These are phyloP conservation scores for Cyberlindnera sargentensis DNA, from an alignment of 805 yeast species.

Conservation along the genomic window DNA sequence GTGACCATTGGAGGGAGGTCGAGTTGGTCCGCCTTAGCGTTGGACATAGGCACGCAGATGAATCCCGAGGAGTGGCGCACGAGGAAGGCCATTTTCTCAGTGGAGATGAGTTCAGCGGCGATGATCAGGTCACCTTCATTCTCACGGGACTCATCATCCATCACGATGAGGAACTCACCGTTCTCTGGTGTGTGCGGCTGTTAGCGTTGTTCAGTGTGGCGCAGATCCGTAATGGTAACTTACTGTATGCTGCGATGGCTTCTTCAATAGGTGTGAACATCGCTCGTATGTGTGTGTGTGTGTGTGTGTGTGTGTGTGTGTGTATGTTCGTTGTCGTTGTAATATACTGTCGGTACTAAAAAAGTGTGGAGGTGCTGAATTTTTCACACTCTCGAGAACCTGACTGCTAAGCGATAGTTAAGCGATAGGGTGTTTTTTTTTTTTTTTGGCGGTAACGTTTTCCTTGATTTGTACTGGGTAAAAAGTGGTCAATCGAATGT, in stretches of 20 bases:
- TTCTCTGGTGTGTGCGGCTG: slow-evolving; percentile 11
- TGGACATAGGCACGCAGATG: slow-evolving; percentile 84
- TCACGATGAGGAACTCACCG: slow-evolving; percentile 73
- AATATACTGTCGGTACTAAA: no score
- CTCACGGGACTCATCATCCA: slow-evolving; percentile 95
- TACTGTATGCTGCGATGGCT: slow-evolving; percentile 63
- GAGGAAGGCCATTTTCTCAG: slow-evolving; percentile 88
- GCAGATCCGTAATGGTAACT: slow-evolving; percentile 17
- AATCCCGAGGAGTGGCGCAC: slow-evolving; percentile 86
- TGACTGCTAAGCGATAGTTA: no score
- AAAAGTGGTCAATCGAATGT: no score
- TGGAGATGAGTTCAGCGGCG: slow-evolving; percentile 78
- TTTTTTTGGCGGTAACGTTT: no score
- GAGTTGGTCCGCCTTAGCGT: slow-evolving; percentile 69
- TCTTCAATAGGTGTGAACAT: slow-evolving; percentile 53
- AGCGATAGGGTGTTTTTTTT: no score
- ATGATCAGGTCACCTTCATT: slow-evolving; percentile 96
- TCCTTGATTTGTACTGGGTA: no score
- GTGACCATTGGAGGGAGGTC: slow-evolving; percentile 69
- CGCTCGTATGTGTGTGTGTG: background rate
- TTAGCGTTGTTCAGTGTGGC: slow-evolving; percentile 1
- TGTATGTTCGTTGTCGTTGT: background rate
- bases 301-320: background rate
- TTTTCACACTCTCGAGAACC: no score
- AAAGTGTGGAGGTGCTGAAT: no score